These are phyloP conservation scores for Fragilaria radians DNA, from an alignment of 108 stramenopile genomes.

Conservation along the genomic window DNA sequence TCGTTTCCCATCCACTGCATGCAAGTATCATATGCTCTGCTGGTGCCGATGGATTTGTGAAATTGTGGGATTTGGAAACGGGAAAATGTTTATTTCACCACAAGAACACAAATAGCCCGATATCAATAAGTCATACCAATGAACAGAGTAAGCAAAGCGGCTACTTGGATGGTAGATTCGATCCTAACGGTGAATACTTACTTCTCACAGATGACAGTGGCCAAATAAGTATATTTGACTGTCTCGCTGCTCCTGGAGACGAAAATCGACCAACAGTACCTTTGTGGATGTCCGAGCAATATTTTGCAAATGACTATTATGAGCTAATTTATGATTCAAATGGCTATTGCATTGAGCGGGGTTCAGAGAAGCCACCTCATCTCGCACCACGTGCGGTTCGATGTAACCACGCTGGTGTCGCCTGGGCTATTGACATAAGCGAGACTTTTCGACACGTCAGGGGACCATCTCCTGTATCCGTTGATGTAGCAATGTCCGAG, in stretches of 20 bases:
- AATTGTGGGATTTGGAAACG: constrained; percentile 65
- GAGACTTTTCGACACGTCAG: constrained; percentile 33
- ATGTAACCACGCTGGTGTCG: constrained; percentile 58
- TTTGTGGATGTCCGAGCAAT: constrained; percentile 76
- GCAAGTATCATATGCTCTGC: constrained; percentile 60
- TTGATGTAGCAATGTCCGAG: background rate
- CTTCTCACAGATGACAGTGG: constrained; percentile 76
- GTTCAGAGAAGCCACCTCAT: constrained; percentile 75
- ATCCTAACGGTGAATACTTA: constrained; percentile 50
- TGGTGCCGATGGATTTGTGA: constrained; percentile 56
- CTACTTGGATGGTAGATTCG: constrained; percentile 71
- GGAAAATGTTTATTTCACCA: constrained; percentile 61
- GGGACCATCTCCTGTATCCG: constrained; percentile 52
- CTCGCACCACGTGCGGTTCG: constrained; percentile 67
- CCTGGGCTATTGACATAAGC: constrained; percentile 30
- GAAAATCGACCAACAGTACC: background rate
- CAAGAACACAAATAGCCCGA: constrained; percentile 45
- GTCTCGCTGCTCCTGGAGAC: constrained; percentile 3
- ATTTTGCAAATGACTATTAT: constrained; percentile 87
- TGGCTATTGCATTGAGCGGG: constrained; percentile 79
- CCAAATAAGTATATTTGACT: constrained; percentile 59
- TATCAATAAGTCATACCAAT: constrained; percentile 21
- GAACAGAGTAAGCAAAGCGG: constrained; percentile 49
- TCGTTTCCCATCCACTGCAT: constrained; percentile 69
- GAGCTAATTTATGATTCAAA: constrained; percentile 68